Evolutionary conservation across 306 rosid species (phyloP).

Genomic region (Rosa persica): DNA sequence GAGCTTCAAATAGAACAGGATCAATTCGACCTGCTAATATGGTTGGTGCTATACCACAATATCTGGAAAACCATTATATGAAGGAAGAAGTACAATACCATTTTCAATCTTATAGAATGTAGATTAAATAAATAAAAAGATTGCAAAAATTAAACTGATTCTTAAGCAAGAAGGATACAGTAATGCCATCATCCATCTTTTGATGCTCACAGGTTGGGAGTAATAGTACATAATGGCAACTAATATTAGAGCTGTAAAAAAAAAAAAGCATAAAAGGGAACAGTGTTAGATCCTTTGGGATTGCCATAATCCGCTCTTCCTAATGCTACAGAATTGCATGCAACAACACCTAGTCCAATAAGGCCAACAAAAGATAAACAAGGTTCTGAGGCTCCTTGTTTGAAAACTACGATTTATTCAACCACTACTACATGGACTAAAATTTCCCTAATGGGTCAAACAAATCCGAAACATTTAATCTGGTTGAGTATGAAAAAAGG

Average conservation of each 20-base stretch:
- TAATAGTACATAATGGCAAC: slow-evolving; percentile 84
- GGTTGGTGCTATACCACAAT: slow-evolving; percentile 88
- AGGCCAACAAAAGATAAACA: neutral
- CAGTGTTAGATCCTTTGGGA: slow-evolving; percentile 34
- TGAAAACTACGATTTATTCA: neutral
- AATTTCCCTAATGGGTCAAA: neutral
- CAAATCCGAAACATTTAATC: neutral
- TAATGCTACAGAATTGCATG: neutral
- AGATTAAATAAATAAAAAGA: slow-evolving; percentile 5
- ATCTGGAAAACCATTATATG: slow-evolving; percentile 62
- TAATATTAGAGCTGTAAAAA: slow-evolving; percentile 67
- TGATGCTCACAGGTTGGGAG: slow-evolving; percentile 70
- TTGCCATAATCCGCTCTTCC: slow-evolving; percentile 10
- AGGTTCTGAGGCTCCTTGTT: neutral
- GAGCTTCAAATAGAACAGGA: slow-evolving; percentile 87
- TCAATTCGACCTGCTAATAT: slow-evolving; percentile 82
- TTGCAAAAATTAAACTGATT: slow-evolving; percentile 18
- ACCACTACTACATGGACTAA: neutral
- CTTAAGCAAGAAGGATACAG: slow-evolving; percentile 69
- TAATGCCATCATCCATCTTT: slow-evolving; percentile 75
- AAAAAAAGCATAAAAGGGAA: slow-evolving; percentile 13
- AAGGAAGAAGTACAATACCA: slow-evolving; percentile 46
- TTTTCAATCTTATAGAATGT: slow-evolving; percentile 24
- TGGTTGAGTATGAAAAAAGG: neutral
- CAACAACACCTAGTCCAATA: neutral